Conservation (phyloP, 164 flowering plant genomes). For the Magnolia kwangsiensis region DNA sequence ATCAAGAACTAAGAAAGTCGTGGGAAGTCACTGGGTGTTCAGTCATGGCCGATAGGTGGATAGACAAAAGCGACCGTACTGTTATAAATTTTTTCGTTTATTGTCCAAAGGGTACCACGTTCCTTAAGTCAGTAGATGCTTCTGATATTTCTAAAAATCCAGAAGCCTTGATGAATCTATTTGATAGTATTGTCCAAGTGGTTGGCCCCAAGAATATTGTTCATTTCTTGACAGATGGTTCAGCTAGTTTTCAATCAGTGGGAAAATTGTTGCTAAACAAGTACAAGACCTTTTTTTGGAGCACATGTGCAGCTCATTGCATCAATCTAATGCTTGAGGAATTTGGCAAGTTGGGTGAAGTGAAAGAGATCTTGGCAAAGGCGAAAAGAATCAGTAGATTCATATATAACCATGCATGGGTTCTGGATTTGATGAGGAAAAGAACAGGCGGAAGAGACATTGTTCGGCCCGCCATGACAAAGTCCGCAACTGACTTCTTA, state of each 20-base stretch:
- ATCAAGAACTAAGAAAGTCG: conserved; percentile 28
- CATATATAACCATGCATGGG: conserved; percentile 34
- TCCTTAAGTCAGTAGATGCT: conserved; percentile 78
- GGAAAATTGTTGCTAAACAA: conserved; percentile 31
- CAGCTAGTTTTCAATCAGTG: conserved; percentile 28
- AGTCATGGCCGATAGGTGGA: conserved; percentile 47
- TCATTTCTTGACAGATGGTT: conserved; percentile 41
- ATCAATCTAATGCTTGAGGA: conserved; percentile 46
- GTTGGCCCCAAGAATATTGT: conserved; percentile 47
- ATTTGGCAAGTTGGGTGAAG: conserved; percentile 25
- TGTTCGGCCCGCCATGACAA: conserved; percentile 33
- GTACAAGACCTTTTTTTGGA: conserved; percentile 36
- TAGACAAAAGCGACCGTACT: conserved; percentile 16
- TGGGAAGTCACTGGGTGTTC: conserved; percentile 52
- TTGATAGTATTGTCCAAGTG: conserved; percentile 42
- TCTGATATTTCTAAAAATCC: conserved; percentile 28
- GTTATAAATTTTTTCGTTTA: conserved; percentile 54
- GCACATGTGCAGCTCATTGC: conserved; percentile 46
- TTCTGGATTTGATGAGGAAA: conserved; percentile 37
- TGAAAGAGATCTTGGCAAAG: conserved; percentile 26
- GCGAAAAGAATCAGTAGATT: conserved; percentile 32
- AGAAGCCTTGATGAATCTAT: conserved; percentile 25
- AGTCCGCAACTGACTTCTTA: conserved; percentile 33
- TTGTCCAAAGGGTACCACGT: conserved; percentile 81
- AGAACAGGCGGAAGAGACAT: conserved; percentile 39